These are phyloP conservation scores for Curvularia lunata DNA, from an alignment of 2,329 filamentous ascomycete genomes.

Conservation along the genomic window DNA sequence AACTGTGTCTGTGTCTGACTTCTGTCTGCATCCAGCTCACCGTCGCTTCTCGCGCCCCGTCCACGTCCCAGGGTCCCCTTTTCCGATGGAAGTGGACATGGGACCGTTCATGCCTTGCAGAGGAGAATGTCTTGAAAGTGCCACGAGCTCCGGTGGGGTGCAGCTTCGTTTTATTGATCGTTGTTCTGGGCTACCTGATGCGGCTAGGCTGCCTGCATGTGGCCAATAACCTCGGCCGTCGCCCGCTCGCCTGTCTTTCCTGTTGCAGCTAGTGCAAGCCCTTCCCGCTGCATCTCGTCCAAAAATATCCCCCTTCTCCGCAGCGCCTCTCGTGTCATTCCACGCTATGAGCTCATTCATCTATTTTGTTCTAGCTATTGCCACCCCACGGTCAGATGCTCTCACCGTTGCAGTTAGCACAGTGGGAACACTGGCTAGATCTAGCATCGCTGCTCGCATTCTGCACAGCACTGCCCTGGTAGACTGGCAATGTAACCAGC, in stretches of 20 bases:
- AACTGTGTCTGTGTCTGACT: neutral
- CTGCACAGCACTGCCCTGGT: conserved; percentile 28
- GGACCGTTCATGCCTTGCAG: neutral
- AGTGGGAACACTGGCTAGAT: conserved; percentile 26
- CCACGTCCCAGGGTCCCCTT: neutral
- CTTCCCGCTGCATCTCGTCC: conserved; percentile 31
- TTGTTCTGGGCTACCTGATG: conserved; percentile 30
- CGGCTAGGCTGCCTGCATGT: conserved; percentile 39
- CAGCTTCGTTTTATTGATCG: conserved; percentile 41
- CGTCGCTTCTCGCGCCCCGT: neutral
- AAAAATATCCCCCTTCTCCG: conserved; percentile 43
- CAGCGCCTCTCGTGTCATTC: conserved; percentile 35
- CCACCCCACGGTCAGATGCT: conserved; percentile 39
- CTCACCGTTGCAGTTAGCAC: conserved; percentile 26
- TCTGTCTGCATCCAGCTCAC: conserved; percentile 5
- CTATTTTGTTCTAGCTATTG: conserved; percentile 24
- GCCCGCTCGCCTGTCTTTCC: conserved; percentile 32
- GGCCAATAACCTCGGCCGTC: conserved; percentile 34
- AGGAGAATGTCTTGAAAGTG: conserved; percentile 15
- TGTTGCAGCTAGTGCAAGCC: conserved; percentile 24
- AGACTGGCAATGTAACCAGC: conserved; percentile 26
- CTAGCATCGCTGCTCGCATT: conserved; percentile 31
- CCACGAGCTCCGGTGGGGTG: conserved; percentile 19
- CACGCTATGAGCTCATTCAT: conserved; percentile 43
- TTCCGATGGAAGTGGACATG: neutral